Conservation (phyloP, 768 basidiomycete genomes). For the Rhizopogon vesiculosus region DNA sequence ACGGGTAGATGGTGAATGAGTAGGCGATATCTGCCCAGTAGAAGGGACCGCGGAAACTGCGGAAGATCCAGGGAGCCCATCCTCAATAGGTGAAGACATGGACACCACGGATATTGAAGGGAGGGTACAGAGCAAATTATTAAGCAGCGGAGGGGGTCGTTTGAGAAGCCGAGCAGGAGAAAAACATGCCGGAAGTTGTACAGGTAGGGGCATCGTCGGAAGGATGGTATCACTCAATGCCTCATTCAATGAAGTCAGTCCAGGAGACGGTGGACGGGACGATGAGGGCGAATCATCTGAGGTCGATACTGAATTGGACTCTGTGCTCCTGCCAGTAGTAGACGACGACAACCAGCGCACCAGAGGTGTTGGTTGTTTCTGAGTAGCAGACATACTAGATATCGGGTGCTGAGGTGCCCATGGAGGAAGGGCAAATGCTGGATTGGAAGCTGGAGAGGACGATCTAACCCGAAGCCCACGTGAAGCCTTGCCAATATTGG, state of each 20-base stretch:
- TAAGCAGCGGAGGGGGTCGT: conserved; percentile 48
- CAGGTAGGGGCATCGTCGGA: conserved; percentile 39
- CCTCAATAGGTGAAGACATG: conserved; percentile 14
- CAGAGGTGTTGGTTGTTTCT: conserved; percentile 1
- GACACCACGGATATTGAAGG: conserved; percentile 57
- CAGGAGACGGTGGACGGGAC: conserved; percentile 32
- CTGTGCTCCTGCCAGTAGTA: neutral
- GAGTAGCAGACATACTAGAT: neutral
- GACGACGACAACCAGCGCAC: conserved; percentile 1
- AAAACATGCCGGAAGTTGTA: conserved; percentile 35
- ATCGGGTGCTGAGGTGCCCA: neutral
- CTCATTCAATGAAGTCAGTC: conserved; percentile 38
- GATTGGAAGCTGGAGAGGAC: neutral
- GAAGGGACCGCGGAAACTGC: conserved; percentile 14
- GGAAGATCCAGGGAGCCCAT: conserved; percentile 4
- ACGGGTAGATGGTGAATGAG: conserved; percentile 34
- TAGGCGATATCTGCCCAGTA: conserved; percentile 16
- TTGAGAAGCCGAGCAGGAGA: conserved; percentile 27
- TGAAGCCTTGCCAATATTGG: neutral
- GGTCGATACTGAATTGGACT: neutral
- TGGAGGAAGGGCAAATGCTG: neutral
- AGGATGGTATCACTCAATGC: conserved; percentile 38
- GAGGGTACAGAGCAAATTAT: conserved; percentile 53
- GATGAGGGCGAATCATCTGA: conserved; percentile 1
- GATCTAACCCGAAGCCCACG: conserved; percentile 2